Conservation (phyloP, 306 rosid species). For the Prunus mira region DNA sequence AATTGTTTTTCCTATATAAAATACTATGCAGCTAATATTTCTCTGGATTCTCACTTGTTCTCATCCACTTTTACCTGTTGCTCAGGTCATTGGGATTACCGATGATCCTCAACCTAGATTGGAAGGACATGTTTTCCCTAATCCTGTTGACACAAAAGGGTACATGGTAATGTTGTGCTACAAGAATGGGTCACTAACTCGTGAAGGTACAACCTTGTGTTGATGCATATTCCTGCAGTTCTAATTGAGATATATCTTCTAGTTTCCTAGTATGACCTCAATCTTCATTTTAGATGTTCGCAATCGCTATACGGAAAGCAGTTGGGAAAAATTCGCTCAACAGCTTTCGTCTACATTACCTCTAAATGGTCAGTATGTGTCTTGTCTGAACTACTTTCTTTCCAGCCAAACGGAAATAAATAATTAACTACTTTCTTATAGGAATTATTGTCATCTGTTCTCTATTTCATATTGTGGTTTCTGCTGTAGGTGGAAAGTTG, state of each 20-base stretch:
- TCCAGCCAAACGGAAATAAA: background rate
- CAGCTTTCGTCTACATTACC: slow-evolving; percentile 69
- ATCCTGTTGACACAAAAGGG: slow-evolving; percentile 79
- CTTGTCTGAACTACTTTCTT: background rate
- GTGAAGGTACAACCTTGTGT: slow-evolving; percentile 67
- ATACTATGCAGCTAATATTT: background rate
- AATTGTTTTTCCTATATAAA: background rate
- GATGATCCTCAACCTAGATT: slow-evolving; percentile 78
- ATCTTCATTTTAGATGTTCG: slow-evolving; percentile 61
- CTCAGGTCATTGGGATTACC: slow-evolving; percentile 84
- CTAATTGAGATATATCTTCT: background rate
- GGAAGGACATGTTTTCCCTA: slow-evolving; percentile 95
- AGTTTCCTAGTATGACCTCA: slow-evolving; percentile 16
- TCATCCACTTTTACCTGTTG: slow-evolving; percentile 20
- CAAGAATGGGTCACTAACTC: slow-evolving; percentile 95
- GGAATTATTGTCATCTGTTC: slow-evolving; percentile 6
- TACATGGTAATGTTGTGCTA: slow-evolving; percentile 96
- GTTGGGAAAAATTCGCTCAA: slow-evolving; percentile 76
- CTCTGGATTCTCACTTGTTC: slow-evolving; percentile 2
- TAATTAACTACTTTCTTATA: background rate
- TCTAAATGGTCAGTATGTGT: slow-evolving; percentile 55
- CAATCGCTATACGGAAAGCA: slow-evolving; percentile 57
- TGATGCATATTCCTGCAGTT: background rate
- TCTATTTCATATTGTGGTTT: slow-evolving; percentile 25
- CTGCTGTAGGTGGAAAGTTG: slow-evolving; percentile 64